phyloP scores from a whole-genome alignment of 257 asterid species.

The Forsythia viridissima region DNA sequence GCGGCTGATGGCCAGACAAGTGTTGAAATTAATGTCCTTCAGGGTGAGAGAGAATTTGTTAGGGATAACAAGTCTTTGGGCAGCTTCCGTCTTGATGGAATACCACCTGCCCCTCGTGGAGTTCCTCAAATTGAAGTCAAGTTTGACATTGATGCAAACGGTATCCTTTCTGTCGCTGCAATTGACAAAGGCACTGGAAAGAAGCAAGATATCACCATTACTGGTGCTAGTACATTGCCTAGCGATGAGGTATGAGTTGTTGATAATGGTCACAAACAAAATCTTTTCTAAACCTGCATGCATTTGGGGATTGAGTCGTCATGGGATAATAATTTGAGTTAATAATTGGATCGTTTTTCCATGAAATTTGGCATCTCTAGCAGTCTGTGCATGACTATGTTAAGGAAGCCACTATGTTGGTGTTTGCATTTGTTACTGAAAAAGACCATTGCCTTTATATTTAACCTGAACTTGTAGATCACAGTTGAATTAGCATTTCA shows the following conservation, averaged over 20 bases:
- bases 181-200: slow-evolving; percentile 94
- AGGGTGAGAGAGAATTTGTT: slow-evolving; percentile 97
- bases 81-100: slow-evolving; percentile 97
- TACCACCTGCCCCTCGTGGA: slow-evolving; percentile 98
- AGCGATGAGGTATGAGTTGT: slow-evolving; percentile 69
- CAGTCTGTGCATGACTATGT: not conserved
- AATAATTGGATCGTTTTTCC: not conserved
- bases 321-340: not conserved
- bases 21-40: slow-evolving; percentile 94
- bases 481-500: too few relatives aligned
- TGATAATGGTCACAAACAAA: not conserved
- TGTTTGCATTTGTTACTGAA: not conserved
- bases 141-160: slow-evolving; percentile 96
- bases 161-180: slow-evolving; percentile 92
- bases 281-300: not conserved
- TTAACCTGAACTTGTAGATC: not conserved
- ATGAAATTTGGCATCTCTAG: not conserved
- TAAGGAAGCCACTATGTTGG: not conserved
- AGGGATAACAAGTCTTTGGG: slow-evolving; percentile 96
- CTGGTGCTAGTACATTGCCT: slow-evolving; percentile 98
- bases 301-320: not conserved
- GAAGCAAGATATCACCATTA: slow-evolving; percentile 95
- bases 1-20: slow-evolving; percentile 99
- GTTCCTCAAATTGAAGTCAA: slow-evolving; percentile 98
- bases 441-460: not conserved